These are phyloP conservation scores for Musa acuminata DNA, from an alignment of 176 grass and related monocot species.

Conservation along the genomic window DNA sequence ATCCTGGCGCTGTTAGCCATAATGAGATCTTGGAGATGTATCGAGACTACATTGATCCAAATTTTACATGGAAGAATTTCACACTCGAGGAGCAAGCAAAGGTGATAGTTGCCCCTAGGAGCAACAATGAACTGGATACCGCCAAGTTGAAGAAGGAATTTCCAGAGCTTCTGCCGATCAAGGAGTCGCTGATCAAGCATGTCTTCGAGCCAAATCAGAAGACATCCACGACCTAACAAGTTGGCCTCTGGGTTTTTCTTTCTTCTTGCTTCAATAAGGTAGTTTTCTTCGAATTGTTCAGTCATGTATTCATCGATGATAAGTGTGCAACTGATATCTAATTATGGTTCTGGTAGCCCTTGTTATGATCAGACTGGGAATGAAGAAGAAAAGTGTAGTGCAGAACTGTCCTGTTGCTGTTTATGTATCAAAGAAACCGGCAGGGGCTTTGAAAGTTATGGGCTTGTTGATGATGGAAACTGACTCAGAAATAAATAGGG, in stretches of 20 bases:
- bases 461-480: too few relatives aligned
- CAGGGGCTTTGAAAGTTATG: too few relatives aligned
- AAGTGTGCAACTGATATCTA: background rate
- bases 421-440: too few relatives aligned
- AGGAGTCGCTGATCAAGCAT: slow-evolving; percentile 13
- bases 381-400: background rate
- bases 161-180: slow-evolving; percentile 9
- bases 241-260: background rate
- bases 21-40: slow-evolving; percentile 19
- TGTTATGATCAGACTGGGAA: background rate
- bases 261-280: slow-evolving; percentile 3
- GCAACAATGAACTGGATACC: slow-evolving; percentile 16
- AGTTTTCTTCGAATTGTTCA: background rate
- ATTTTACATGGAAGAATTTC: slow-evolving; percentile 18
- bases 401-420: too few relatives aligned
- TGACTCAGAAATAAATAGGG: too few relatives aligned
- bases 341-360: background rate
- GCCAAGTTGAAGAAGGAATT: slow-evolving; percentile 11
- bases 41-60: slow-evolving; percentile 9
- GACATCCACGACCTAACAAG: background rate
- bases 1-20: slow-evolving; percentile 8
- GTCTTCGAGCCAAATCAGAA: slow-evolving; percentile 16
- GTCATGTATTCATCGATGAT: background rate
- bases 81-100: slow-evolving; percentile 8
- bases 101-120: slow-evolving; percentile 15